Conservation (phyloP, 2,329 filamentous ascomycete genomes). For the Monosporascus sp. region DNA sequence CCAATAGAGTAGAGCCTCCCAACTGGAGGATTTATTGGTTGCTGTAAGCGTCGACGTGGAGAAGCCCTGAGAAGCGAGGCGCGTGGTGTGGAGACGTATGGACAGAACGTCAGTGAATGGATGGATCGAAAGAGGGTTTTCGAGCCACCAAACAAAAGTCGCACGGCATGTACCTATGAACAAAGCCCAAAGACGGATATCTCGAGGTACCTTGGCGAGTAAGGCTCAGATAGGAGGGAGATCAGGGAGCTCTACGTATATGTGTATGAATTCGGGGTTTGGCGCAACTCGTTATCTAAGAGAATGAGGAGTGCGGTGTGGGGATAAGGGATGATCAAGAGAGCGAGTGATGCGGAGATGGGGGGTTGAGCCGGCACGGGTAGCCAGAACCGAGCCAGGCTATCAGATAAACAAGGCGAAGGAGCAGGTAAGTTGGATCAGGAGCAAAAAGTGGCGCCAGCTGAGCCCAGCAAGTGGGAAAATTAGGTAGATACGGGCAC, state of each 20-base stretch:
- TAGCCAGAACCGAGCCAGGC: not conserved
- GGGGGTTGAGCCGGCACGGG: not conserved
- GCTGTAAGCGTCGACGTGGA: conserved; percentile 7
- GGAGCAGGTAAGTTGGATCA: not conserved
- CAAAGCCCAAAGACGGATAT: not conserved
- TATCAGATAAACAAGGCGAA: not conserved
- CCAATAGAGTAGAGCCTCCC: not conserved
- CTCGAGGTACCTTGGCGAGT: not conserved
- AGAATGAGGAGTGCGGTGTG: not conserved
- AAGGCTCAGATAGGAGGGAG: not conserved
- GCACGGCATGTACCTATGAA: not conserved
- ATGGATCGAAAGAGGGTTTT: not conserved
- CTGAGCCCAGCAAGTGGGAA: not conserved
- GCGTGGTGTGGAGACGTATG: conserved; percentile 12
- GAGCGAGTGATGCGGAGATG: not conserved
- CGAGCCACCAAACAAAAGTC: not conserved
- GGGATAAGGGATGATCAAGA: not conserved
- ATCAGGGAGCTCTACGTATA: not conserved
- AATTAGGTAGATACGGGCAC: not conserved
- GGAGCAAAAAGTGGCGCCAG: not conserved
- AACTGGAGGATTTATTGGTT: conserved; percentile 13
- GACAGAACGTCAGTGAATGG: not conserved
- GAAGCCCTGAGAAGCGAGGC: conserved; percentile 11
- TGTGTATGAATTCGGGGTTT: not conserved
- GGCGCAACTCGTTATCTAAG: not conserved